phyloP scores from a whole-genome alignment of 1,139 yeast genomes.

The Diutina ranongensis region DNA sequence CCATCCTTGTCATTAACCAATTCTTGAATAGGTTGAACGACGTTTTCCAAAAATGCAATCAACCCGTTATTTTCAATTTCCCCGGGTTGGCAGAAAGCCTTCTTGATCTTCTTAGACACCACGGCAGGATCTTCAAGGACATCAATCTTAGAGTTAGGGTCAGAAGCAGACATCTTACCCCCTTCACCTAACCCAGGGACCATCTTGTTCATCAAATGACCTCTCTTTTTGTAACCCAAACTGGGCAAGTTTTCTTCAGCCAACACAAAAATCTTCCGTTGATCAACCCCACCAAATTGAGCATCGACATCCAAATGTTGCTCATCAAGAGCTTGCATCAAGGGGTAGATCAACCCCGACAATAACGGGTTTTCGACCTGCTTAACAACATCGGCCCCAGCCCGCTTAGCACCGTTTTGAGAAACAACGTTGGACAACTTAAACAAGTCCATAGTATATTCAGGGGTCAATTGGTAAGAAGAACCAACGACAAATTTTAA shows the following conservation, averaged over 20 bases:
- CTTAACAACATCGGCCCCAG: constrained; percentile 99
- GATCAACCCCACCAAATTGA: constrained; percentile 98
- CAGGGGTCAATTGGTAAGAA: constrained; percentile 66
- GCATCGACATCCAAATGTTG: constrained; percentile 81
- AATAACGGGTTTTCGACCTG: constrained; percentile 91
- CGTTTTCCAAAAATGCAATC: constrained; percentile 73
- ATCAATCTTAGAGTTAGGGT: constrained; percentile 95
- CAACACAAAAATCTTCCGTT: constrained; percentile 91
- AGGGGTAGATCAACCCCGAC: constrained; percentile 90
- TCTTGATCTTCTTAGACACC: constrained; percentile 80
- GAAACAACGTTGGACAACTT: constrained; percentile 71
- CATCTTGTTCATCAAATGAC: constrained; percentile 98
- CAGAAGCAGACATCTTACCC: constrained; percentile 98
- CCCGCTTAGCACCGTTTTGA: constrained; percentile 95
- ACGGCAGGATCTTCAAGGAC: constrained; percentile 78
- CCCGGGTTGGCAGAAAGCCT: constrained; percentile 96
- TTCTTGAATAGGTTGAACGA: constrained; percentile 77
- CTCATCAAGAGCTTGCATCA: constrained; percentile 98
- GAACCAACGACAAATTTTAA: constrained; percentile 80
- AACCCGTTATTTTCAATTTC: constrained; percentile 86
- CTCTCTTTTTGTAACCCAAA: constrained; percentile 92
- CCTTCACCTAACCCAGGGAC: constrained; percentile 96
- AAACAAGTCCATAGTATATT: constrained; percentile 84
- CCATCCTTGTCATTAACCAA: constrained; percentile 45
- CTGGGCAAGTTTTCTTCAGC: constrained; percentile 90